Base-by-base conservation (phyloP, 352 stramenopile species). In the Phytophthora ohioensis region DNA sequence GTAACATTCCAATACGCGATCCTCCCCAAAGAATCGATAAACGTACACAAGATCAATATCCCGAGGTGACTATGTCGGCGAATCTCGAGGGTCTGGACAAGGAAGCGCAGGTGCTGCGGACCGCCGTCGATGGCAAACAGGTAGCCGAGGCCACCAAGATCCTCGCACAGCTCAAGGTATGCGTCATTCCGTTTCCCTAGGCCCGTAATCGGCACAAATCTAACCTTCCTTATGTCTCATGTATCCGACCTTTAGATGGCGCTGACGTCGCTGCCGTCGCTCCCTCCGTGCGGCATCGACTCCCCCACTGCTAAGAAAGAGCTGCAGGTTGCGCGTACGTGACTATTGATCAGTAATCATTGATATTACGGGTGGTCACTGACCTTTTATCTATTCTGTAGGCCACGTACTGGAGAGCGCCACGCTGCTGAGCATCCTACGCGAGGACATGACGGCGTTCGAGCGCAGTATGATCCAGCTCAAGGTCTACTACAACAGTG, bases 391-490 rank as follows among this genome's bases (percentile, higher is more conserved):
- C 12, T 30, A 27, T 65, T 5, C 42, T 35, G 7, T 34, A 92
- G 84, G 81, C 27, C 90, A 97, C 54, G 89, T 97, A 34, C 85
- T 97, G 30, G 92, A 98, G 54, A 95, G 90, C 57, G 92, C 92
- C 30, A 93, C 93, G 38, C 81, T 98, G 49, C 71, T 97, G 67
- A 97, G 90, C 69, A 88, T 97, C 32, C 73, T 92, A 42, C 82
- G 81, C 35, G 84, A 96, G 67, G 91, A 98, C 75, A 93, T 93
- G 61, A 81, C 78, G 36, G 84, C 80, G 4, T 97, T 97, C 61
- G 87, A 97, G 67, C 90, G 92, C 71, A 93, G 85, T 76, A 89
- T 98, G 67, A 84, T 92, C 48, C 92, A 97, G 67, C 80, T 98
- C 39, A 97, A 97, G 67, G 78, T 93, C 15, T 97, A 95, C 69